Conservation (phyloP, 345 rosid species). For the Luvunga scandens region DNA sequence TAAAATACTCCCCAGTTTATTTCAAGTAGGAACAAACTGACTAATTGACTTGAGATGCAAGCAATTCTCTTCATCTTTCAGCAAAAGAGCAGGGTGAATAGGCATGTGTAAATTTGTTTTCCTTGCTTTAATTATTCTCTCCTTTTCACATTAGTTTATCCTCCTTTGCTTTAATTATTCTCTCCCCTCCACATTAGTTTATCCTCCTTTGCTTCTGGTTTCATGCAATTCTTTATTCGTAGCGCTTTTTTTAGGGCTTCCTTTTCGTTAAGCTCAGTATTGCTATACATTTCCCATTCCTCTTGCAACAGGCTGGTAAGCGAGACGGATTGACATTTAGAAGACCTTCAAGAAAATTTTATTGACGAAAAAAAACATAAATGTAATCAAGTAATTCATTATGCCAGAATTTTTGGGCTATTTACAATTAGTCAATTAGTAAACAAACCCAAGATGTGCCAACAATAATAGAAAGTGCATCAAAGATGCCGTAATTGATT, state of each 20-base stretch:
- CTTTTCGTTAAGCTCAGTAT: not conserved
- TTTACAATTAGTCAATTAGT: no score
- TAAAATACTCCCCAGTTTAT: not conserved
- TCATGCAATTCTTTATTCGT: not conserved
- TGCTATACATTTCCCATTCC: not conserved
- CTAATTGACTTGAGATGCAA: slow-evolving; percentile 20
- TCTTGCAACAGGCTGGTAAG: not conserved
- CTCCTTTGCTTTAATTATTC: slow-evolving; percentile 19
- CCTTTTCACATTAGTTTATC: not conserved
- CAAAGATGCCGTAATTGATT: no score
- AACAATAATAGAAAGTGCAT: no score
- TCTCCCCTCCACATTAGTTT: not conserved
- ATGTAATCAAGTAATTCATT: no score
- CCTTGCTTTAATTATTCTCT: slow-evolving; percentile 15
- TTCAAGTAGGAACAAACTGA: not conserved
- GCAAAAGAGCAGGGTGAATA: not conserved
- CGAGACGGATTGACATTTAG: no score
- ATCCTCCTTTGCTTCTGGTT: not conserved
- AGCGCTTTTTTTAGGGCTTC: not conserved
- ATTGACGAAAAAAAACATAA: no score
- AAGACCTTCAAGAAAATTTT: no score
- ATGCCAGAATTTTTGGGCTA: no score
- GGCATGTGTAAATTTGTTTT: slow-evolving; percentile 14
- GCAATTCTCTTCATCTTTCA: slow-evolving; percentile 18
- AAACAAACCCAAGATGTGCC: no score